A percentile compares a stretch with the other conserved stretches of the same genome.
These are phyloP conservation scores for Ogataea neopini DNA, from an alignment of 805 yeast species.

Conservation along the genomic window DNA sequence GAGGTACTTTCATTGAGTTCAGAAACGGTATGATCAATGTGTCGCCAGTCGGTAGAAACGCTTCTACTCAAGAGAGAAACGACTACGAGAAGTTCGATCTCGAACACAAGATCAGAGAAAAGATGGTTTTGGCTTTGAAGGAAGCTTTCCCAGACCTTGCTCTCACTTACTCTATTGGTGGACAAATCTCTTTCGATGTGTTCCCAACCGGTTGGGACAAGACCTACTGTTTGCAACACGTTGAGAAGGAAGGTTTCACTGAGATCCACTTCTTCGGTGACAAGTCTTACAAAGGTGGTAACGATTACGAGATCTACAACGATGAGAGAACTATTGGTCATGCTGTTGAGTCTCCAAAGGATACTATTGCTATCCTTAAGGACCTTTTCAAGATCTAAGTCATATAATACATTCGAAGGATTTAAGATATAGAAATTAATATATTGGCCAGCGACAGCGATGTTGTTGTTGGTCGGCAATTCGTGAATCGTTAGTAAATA, in stretches of 20 bases:
- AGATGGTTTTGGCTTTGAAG: constrained; percentile 81
- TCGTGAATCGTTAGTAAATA: no score
- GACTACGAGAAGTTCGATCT: constrained; percentile 88
- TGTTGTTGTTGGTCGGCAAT: no score
- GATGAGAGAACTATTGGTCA: constrained; percentile 96
- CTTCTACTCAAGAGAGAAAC: constrained; percentile 89
- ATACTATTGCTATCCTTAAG: constrained; percentile 81
- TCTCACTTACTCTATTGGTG: constrained; percentile 97
- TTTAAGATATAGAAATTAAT: no score
- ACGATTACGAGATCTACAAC: constrained; percentile 93
- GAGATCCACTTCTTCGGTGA: constrained; percentile 98
- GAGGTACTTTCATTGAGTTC: constrained; percentile 98
- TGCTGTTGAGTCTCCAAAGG: constrained; percentile 85
- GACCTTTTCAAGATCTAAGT: constrained; percentile 66
- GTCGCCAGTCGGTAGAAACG: constrained; percentile 98
- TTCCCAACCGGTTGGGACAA: constrained; percentile 99
- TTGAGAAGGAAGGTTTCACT: constrained; percentile 78
- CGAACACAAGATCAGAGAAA: constrained; percentile 77
- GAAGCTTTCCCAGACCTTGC: constrained; percentile 79
- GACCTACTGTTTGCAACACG: constrained; percentile 95
- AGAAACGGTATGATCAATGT: constrained; percentile 99
- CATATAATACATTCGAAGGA: background rate
- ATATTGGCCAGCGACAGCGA: no score
- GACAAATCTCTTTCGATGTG: constrained; percentile 98
- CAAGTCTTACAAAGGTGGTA: constrained; percentile 96